Evolutionary conservation across 2,329 filamentous ascomycete genomes (phyloP).

Genomic region (Zymoseptoria passerinii): DNA sequence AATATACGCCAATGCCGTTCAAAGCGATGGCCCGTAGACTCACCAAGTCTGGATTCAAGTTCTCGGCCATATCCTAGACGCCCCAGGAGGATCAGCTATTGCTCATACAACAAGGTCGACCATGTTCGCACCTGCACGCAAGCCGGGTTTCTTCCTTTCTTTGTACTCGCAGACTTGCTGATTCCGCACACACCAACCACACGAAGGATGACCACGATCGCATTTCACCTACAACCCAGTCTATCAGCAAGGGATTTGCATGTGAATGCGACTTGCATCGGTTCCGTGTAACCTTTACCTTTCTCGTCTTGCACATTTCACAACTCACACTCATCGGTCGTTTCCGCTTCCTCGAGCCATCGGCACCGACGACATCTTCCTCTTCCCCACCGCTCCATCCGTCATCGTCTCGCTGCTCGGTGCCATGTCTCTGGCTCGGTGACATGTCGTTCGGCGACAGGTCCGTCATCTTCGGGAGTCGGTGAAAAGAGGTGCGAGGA

Average conservation of each 20-base stretch:
- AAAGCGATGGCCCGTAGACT: constrained; percentile 22
- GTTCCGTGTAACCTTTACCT: constrained; percentile 44
- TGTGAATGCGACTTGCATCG: background rate
- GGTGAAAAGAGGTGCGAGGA: constrained; percentile 9
- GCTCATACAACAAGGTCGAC: background rate
- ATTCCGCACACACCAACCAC: constrained; percentile 63
- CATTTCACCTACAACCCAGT: constrained; percentile 45
- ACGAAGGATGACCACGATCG: constrained; percentile 68
- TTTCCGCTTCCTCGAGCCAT: constrained; percentile 40
- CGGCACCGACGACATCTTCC: constrained; percentile 29
- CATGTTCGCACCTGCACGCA: constrained; percentile 26
- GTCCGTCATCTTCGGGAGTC: constrained; percentile 8
- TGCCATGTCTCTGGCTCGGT: constrained; percentile 8
- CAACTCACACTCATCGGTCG: constrained; percentile 44
- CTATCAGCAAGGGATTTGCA: background rate
- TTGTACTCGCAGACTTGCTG: constrained; percentile 59
- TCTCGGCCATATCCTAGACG: constrained; percentile 47
- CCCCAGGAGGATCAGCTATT: background rate
- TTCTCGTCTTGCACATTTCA: constrained; percentile 73
- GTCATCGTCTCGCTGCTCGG: constrained; percentile 22
- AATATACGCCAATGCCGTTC: background rate
- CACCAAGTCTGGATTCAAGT: constrained; percentile 50
- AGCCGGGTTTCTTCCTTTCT: constrained; percentile 61
- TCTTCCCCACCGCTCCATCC: constrained; percentile 35
- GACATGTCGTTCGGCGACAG: constrained; percentile 7